Percentiles rank a stretch among this genome's conserved stretches.
Conservation (phyloP, 345 rosid species). For the Murraya paniculata region DNA sequence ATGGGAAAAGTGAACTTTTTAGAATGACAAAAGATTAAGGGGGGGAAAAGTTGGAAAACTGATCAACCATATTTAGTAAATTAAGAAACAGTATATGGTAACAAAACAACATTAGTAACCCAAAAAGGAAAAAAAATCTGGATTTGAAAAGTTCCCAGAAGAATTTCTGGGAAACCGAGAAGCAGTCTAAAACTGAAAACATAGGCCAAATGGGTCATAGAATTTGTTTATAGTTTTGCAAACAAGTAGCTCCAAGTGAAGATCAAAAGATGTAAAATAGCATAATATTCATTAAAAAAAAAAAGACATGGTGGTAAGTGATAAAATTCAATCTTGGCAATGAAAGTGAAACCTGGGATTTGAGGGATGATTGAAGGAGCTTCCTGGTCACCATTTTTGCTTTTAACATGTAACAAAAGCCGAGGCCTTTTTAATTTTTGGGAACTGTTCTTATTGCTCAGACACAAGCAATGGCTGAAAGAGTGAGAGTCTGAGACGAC, state of each 20-base stretch:
- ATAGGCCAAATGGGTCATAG: neutral
- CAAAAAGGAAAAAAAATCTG: neutral
- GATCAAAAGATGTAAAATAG: neutral
- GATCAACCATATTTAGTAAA: neutral
- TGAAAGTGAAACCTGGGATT: constrained; percentile 1
- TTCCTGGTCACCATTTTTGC: constrained; percentile 1
- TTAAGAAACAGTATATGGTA: neutral
- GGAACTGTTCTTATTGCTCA: neutral
- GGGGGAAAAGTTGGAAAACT: neutral
- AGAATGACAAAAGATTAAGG: neutral
- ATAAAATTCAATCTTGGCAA: neutral
- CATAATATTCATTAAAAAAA: neutral
- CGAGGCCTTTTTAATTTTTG: neutral
- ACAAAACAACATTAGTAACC: neutral
- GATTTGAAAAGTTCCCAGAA: neutral
- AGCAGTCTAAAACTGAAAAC: neutral
- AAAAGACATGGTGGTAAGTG: neutral
- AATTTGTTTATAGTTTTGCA: neutral
- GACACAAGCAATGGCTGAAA: neutral
- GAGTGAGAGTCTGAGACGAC: neutral
- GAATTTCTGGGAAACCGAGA: neutral
- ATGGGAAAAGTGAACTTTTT: neutral
- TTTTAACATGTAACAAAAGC: neutral
- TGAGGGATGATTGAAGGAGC: constrained; percentile 7
- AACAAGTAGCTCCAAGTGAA: neutral